Base-by-base conservation (phyloP, 345 rosid genomes). In the Microcos paniculata region DNA sequence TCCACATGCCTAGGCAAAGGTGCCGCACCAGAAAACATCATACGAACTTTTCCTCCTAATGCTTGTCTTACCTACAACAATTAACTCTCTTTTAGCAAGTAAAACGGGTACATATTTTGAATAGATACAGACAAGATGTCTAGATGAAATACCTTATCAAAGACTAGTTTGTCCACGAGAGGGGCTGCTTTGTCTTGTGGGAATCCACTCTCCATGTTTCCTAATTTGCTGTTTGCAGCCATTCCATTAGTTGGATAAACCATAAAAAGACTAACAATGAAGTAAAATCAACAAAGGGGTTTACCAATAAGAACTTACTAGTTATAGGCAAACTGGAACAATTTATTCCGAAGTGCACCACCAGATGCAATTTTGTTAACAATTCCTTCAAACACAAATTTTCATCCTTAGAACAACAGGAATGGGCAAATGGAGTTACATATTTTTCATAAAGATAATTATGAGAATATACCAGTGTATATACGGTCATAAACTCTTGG, bases 151-250 rank as follows among this genome's bases (percentile, higher is more conserved):
- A 95, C 99, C 94, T 93, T 93, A 48, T 85, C 88, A 42, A 96
- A 96, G 72, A 96, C 85, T 40, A 92, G 87, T 81, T 76, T 90
- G 83, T 96, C 99, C 73, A 90, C 74, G 48, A 89, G 82, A 53
- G 99, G 99, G 66, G 98, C 79, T 56, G 99, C 98, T 70, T 88
- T 87, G n/a, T 90, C 92, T 63, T 93, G 94, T 8, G 97, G 88
- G 58, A 87, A 65, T 73, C 99, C 97, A 68, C 81, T 88, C 82
- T 88, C 78, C 74, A 96, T 85, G 84, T 96, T 83, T 59, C 82
- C 78, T 68, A 93, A 74, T 82, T 96, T 96, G 89, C 99, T 96
- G 89, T 68, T 43, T 70, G 56, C 53, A 81, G 62, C 57, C 65
- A 81, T 62, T 75, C 42, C 2, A 75, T 76, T 62, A 77, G 82